Conservation (phyloP, 495 filamentous ascomycete species). For the Hypoxylon subgilvum region DNA sequence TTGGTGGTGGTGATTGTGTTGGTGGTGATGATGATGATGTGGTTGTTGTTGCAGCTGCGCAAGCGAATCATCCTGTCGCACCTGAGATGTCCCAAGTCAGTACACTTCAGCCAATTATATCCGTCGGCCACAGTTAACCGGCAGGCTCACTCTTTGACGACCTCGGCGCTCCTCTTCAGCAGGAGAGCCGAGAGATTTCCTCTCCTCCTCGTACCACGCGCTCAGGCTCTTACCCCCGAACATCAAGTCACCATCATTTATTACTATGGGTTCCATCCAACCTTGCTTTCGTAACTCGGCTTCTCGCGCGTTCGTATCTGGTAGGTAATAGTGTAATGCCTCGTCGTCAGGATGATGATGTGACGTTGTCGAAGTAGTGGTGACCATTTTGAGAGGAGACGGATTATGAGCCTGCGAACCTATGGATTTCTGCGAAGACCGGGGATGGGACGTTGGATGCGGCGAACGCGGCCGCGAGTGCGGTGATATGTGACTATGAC, state of each 20-base stretch:
- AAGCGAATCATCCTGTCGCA: slow-evolving; percentile 35
- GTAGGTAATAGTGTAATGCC: slow-evolving; percentile 46
- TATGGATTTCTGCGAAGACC: slow-evolving; percentile 19
- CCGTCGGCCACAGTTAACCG: neutral
- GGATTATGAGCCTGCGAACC: slow-evolving; percentile 32
- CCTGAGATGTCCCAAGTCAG: slow-evolving; percentile 14
- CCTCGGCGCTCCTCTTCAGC: slow-evolving; percentile 54
- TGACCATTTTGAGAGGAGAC: slow-evolving; percentile 45
- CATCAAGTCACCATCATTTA: slow-evolving; percentile 63
- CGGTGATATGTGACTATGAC: slow-evolving; percentile 24
- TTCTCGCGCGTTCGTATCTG: slow-evolving; percentile 47
- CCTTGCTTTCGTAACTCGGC: slow-evolving; percentile 43
- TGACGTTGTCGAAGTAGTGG: slow-evolving; percentile 32
- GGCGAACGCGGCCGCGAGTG: slow-evolving; percentile 37
- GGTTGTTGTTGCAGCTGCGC: slow-evolving; percentile 32
- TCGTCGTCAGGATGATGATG: slow-evolving; percentile 27
- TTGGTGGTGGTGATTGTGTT: slow-evolving; percentile 36
- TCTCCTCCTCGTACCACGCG: slow-evolving; percentile 62
- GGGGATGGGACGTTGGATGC: slow-evolving; percentile 17
- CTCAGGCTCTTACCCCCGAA: slow-evolving; percentile 63
- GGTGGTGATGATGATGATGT: slow-evolving; percentile 35
- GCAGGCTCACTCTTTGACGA: slow-evolving; percentile 45
- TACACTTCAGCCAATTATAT: neutral
- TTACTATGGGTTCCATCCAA: slow-evolving; percentile 60
- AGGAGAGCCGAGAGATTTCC: slow-evolving; percentile 44